A percentile compares a stretch with the other conserved stretches of the same genome.
phyloP scores from a whole-genome alignment of 495 filamentous ascomycete genomes.

The Xylaria bambusicola region DNA sequence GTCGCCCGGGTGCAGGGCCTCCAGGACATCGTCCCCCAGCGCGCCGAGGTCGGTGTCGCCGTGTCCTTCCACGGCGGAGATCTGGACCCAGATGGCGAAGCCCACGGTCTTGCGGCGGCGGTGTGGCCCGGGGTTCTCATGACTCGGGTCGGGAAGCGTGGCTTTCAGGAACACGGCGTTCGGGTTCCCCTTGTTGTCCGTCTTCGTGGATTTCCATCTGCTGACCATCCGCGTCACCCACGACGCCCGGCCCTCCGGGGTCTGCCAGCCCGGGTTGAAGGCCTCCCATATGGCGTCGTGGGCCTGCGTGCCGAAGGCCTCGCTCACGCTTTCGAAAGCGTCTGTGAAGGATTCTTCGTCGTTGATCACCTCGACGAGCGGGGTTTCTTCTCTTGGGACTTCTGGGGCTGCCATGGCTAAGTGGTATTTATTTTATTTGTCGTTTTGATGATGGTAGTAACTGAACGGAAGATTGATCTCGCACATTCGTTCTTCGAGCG shows the following conservation, averaged over 20 bases:
- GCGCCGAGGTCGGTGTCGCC: conserved; percentile 37
- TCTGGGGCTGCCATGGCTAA: background rate
- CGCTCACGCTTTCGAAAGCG: conserved; percentile 24
- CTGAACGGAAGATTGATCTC: too few species aligned
- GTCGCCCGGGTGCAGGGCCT: conserved; percentile 40
- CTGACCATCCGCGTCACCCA: conserved; percentile 32
- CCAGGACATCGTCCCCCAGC: conserved; percentile 23
- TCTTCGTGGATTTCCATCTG: conserved; percentile 33
- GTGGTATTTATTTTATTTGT: background rate
- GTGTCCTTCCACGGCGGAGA: conserved; percentile 34
- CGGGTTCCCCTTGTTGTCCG: conserved; percentile 37
- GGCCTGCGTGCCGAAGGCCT: conserved; percentile 44
- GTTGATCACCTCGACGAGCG: conserved; percentile 24
- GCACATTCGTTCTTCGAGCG: too few species aligned
- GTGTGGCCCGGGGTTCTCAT: background rate
- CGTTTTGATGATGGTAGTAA: too few species aligned
- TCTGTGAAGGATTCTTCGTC: conserved; percentile 21
- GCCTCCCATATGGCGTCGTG: conserved; percentile 45
- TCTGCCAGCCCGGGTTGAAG: conserved; percentile 48
- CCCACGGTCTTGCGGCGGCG: conserved; percentile 36
- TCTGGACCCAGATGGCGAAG: conserved; percentile 43
- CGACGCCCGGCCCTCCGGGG: conserved; percentile 31
- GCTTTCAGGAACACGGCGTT: conserved; percentile 50
- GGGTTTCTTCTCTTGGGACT: background rate
- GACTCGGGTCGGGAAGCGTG: conserved; percentile 33